phyloP scores from a whole-genome alignment of 2,329 filamentous ascomycete species.

The Chalara sp. region DNA sequence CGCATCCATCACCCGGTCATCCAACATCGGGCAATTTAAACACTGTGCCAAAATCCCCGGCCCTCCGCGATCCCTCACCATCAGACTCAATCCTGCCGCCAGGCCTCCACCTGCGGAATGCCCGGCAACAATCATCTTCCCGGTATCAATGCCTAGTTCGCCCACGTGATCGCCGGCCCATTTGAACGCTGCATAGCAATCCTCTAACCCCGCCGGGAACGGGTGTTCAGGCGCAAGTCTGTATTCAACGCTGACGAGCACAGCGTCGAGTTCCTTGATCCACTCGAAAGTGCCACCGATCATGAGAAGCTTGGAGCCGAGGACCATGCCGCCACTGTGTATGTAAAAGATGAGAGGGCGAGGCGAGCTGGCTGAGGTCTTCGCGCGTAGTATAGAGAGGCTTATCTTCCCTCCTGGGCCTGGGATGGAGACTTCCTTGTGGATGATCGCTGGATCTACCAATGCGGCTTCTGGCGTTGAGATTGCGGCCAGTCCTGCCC shows the following conservation, averaged over 20 bases:
- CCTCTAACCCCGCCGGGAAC: conserved; percentile 43
- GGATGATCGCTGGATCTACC: neutral
- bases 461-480: neutral
- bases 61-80: conserved; percentile 23
- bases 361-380: neutral
- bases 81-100: conserved; percentile 40
- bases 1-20: conserved; percentile 15
- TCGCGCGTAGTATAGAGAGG: conserved; percentile 6
- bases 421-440: conserved; percentile 4
- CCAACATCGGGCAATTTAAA: conserved; percentile 24
- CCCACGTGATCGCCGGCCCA: conserved; percentile 16
- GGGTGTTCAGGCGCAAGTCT: conserved; percentile 50
- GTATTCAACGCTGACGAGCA: conserved; percentile 49
- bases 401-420: conserved; percentile 6
- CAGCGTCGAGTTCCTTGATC: conserved; percentile 38
- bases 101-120: conserved; percentile 47
- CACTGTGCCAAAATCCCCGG: conserved; percentile 20
- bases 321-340: conserved; percentile 39
- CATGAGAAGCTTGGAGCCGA: conserved; percentile 15
- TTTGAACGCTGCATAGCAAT: conserved; percentile 37
- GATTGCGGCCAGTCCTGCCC: neutral
- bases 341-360: conserved; percentile 33
- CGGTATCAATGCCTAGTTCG: conserved; percentile 29
- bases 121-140: conserved; percentile 41
- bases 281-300: conserved; percentile 36